phyloP scores from a whole-genome alignment of 768 basidiomycete genomes.

The Daedalea quercina region DNA sequence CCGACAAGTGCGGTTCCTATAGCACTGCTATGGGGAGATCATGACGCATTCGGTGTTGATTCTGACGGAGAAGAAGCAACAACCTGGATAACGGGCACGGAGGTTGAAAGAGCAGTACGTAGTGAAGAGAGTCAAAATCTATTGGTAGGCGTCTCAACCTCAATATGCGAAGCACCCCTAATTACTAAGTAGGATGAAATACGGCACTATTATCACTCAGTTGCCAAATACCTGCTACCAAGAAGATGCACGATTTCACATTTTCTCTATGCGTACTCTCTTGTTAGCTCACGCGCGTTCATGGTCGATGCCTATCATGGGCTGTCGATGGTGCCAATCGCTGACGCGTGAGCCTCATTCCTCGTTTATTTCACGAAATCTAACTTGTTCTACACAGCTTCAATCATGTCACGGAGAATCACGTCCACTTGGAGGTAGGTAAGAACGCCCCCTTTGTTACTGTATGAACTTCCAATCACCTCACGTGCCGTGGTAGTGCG shows the following conservation, averaged over 20 bases:
- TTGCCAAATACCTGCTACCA: conserved; percentile 13
- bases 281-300: conserved; percentile 44
- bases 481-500: conserved; percentile 21
- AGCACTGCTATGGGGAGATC: conserved; percentile 52
- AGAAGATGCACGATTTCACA: background rate
- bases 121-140: conserved; percentile 8
- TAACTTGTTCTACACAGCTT: conserved; percentile 21
- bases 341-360: conserved; percentile 31
- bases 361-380: conserved; percentile 12
- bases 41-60: conserved; percentile 11
- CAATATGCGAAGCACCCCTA: background rate
- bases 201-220: conserved; percentile 15
- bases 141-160: conserved; percentile 11
- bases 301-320: conserved; percentile 41
- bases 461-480: background rate
- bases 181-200: conserved; percentile 16
- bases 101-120: conserved; percentile 21
- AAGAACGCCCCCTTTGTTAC: background rate
- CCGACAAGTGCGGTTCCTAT: conserved; percentile 47
- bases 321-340: conserved; percentile 41
- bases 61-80: conserved; percentile 25
- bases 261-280: conserved; percentile 35
- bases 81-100: conserved; percentile 28
- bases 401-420: conserved; percentile 30
- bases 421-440: conserved; percentile 33